Conservation (phyloP, 805 yeast species). For the Maudiozyma turicensis region DNA sequence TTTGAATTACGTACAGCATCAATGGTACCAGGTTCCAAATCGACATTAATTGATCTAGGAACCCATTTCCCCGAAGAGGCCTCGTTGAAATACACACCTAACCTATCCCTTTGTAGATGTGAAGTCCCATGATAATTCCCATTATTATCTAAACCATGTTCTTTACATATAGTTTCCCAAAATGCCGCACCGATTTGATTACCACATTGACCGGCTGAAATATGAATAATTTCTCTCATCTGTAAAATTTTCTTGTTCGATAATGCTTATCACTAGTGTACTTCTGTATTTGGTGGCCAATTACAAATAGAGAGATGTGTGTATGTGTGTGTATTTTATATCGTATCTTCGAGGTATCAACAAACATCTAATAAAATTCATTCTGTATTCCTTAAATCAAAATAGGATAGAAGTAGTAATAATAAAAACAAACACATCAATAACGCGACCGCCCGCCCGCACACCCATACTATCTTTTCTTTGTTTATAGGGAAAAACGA, state of each 20-base stretch:
- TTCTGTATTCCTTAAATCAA: no score
- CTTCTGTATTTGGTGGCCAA: not conserved
- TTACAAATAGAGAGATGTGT: not conserved
- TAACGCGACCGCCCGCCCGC: no score
- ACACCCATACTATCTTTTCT: no score
- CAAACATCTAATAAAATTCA: no score
- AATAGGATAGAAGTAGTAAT: no score
- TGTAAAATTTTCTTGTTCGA: not conserved
- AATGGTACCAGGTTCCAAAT: slow-evolving; percentile 90
- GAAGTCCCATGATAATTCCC: slow-evolving; percentile 61
- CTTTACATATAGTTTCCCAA: slow-evolving; percentile 88
- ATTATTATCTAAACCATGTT: slow-evolving; percentile 68
- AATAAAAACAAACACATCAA: no score
- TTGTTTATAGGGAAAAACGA: no score
- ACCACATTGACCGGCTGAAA: slow-evolving; percentile 98
- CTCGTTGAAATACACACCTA: slow-evolving; percentile 82
- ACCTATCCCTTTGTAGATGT: slow-evolving; percentile 45
- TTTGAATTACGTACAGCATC: slow-evolving; percentile 72
- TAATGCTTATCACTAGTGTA: not conserved
- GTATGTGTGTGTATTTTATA: not conserved
- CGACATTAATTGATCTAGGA: slow-evolving; percentile 87
- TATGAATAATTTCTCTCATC: slow-evolving; percentile 57
- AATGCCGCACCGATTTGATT: slow-evolving; percentile 95
- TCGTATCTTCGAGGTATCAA: no score
- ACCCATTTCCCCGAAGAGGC: slow-evolving; percentile 83